Conservation (phyloP, 2,329 filamentous ascomycete species). For the Fusarium floridanum region DNA sequence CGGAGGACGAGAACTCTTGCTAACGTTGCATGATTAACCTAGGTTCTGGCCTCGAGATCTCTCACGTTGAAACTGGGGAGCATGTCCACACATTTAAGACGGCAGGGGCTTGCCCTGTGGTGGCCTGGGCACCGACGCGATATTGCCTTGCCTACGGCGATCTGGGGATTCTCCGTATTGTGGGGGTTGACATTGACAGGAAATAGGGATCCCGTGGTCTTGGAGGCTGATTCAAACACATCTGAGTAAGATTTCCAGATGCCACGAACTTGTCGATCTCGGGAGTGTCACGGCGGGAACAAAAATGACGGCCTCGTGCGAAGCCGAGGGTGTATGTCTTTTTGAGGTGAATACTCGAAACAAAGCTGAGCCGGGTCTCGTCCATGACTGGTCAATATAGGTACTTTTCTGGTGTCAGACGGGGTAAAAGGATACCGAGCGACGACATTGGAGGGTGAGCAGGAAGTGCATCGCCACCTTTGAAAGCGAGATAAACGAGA, state of each 20-base stretch:
- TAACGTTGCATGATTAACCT: conserved; percentile 5
- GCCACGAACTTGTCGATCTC: not conserved
- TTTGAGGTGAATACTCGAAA: not conserved
- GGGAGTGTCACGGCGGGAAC: not conserved
- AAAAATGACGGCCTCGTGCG: not conserved
- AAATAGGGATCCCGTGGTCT: conserved; percentile 44
- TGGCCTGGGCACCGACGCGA: conserved; percentile 81
- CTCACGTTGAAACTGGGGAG: conserved; percentile 80
- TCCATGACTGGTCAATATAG: conserved; percentile 6
- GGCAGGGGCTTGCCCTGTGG: conserved; percentile 71
- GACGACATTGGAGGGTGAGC: conserved; percentile 6
- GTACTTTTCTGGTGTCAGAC: conserved; percentile 37
- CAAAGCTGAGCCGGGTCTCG: conserved; percentile 9
- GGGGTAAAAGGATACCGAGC: conserved; percentile 40
- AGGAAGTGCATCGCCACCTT: not conserved
- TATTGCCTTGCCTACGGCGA: conserved; percentile 83
- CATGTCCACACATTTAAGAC: conserved; percentile 80
- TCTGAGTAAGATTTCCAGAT: not conserved
- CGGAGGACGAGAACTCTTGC: not conserved
- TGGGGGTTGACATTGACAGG: conserved; percentile 68
- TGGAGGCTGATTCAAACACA: not conserved
- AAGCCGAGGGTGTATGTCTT: not conserved
- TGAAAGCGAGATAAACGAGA: conserved; percentile 16
- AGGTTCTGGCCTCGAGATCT: conserved; percentile 75
- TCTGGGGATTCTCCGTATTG: conserved; percentile 75